Evolutionary conservation across 345 rosid species (phyloP), one percentile per base, ranked within the genome.

Genomic region (Syzygium aromaticum): DNA sequence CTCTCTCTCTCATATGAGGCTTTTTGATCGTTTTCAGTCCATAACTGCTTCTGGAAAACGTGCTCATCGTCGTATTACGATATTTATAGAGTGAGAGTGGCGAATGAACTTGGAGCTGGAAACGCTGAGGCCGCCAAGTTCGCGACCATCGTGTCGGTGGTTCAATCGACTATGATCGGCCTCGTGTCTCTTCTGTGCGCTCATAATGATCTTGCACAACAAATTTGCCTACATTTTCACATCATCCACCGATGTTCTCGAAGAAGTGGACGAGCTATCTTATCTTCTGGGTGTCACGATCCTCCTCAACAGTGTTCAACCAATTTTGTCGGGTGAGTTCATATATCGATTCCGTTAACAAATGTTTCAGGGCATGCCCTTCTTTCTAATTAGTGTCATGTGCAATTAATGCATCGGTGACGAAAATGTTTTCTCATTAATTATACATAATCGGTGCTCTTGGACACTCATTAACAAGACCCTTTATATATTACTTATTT

Each of bases 81-180:
- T 67, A 30, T 33, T 30, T 61, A 11, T 87, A 92, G 93, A 63
- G 93, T 92, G 87, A 88, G 93, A 86, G 93, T 92, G 33, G 90
- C 91, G 2, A 92, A 90, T 86, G 92, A 92, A 87, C 86, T 92
- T 4, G 93, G 93, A 54, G 90, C 92, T 51, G 93, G 93, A 49
- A 90, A 92, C 43, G 91, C 91, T 5, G 88, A 88, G 54, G 92
- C 89, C 22, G 93, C 92, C 28, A 88, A 88, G 53, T 89, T 92
- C 84, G 91, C 92, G 27, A 89, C 93, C 15, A 19, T 46, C 17
- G 90, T 89, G 38, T 85, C 93, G 1, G 89, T 90, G 87, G 86
- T 59, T 40, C 90, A 91, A 54, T 91, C 93, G 38, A 54, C 88
- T 28, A 73, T 88, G 49, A 86, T 92, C 54, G 93, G 93, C 4